These are phyloP conservation scores for Pseudoscleropodium purum DNA, from an alignment of 225 moss, liverwort and hornwort genomes.

Conservation along the genomic window DNA sequence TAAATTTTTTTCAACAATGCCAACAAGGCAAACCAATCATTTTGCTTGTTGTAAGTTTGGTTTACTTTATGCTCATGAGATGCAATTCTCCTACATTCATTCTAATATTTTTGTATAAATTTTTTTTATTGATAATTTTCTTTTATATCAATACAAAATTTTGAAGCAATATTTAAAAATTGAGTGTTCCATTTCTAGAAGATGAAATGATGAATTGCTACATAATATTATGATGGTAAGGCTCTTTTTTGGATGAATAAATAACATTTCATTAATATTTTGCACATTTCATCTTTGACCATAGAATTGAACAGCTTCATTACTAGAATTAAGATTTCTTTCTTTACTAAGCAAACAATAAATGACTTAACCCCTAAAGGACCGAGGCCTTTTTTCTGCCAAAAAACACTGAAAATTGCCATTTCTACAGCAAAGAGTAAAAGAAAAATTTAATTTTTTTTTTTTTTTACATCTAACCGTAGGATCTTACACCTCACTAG, in stretches of 20 bases:
- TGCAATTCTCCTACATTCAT: background rate
- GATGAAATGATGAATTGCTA: background rate
- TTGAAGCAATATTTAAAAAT: background rate
- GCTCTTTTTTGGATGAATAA: background rate
- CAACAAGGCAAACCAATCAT: too few species aligned
- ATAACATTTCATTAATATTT: background rate
- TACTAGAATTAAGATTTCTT: background rate
- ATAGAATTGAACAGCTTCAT: background rate
- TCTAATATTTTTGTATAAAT: background rate
- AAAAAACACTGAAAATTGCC: too few species aligned
- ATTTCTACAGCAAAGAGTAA: too few species aligned
- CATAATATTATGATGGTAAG: background rate
- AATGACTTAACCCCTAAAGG: too few species aligned
- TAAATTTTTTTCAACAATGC: too few species aligned
- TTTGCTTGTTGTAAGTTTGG: fast-evolving
- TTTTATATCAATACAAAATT: background rate
- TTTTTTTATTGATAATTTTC: background rate
- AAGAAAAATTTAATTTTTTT: too few species aligned
- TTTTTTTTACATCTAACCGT: too few species aligned
- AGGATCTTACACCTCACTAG: too few species aligned
- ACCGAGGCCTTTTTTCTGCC: too few species aligned
- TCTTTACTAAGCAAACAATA: too few species aligned
- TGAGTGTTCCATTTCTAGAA: background rate
- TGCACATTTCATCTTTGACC: background rate
- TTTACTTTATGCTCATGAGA: background rate